These are phyloP conservation scores for Cylindricascospora bacillispora DNA, from an alignment of 1,139 yeast genomes.

Conservation along the genomic window DNA sequence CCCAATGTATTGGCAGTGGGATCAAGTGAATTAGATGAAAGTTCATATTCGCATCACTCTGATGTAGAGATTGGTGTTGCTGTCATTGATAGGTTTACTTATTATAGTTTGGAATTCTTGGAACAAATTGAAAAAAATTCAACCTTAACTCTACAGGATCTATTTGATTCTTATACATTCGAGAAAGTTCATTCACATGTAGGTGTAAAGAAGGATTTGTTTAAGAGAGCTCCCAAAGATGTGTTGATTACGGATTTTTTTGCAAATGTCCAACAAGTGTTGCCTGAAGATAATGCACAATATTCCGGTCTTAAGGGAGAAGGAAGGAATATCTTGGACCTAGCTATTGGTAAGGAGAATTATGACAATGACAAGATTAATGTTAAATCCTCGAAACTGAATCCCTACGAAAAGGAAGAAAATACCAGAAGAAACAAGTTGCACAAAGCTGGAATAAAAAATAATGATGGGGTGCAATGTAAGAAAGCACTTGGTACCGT, in stretches of 20 bases:
- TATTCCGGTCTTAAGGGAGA: slow-evolving; percentile 2
- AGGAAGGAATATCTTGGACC: slow-evolving; percentile 8
- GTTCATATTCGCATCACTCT: slow-evolving; percentile 90
- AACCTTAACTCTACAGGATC: slow-evolving; percentile 59
- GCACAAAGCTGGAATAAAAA: no score
- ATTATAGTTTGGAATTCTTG: slow-evolving; percentile 77
- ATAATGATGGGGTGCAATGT: no score
- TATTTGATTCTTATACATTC: slow-evolving; percentile 73
- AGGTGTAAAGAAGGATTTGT: slow-evolving; percentile 77
- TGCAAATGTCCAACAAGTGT: slow-evolving; percentile 81
- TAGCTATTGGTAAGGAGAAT: no score
- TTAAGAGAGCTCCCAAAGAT: slow-evolving; percentile 50
- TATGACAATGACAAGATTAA: no score
- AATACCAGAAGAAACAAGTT: no score
- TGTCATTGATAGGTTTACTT: slow-evolving; percentile 91
- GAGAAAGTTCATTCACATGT: slow-evolving; percentile 85
- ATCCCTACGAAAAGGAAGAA: no score
- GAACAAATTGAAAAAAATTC: slow-evolving; percentile 72
- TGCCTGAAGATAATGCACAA: slow-evolving; percentile 34
- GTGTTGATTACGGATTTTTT: slow-evolving; percentile 86
- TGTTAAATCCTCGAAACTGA: no score
- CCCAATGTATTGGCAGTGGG: slow-evolving; percentile 93
- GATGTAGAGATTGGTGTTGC: slow-evolving; percentile 96
- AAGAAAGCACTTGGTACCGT: no score
- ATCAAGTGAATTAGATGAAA: slow-evolving; percentile 78